Evolutionary conservation across 306 rosid genomes (phyloP).

Genomic region (Trifolium fragiferum): DNA sequence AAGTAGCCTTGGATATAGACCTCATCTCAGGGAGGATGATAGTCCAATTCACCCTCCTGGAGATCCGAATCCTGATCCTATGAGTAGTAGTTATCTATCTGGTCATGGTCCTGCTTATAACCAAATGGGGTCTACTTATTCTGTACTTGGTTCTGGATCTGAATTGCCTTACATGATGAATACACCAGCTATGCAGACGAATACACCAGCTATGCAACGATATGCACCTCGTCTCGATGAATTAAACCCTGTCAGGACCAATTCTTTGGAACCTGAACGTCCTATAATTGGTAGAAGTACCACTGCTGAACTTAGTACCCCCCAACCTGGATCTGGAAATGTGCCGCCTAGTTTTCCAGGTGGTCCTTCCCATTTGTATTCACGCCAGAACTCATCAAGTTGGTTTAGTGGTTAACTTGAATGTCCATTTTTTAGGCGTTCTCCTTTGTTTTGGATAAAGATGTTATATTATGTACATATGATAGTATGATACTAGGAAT

Average conservation of each 20-base stretch:
- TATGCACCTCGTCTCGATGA: slow-evolving; percentile 72
- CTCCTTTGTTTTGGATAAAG: background rate
- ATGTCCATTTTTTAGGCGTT: background rate
- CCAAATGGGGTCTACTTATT: slow-evolving; percentile 40
- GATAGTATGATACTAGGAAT: background rate
- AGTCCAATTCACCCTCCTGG: slow-evolving; percentile 44
- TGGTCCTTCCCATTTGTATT: slow-evolving; percentile 45
- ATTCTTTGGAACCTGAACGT: slow-evolving; percentile 44
- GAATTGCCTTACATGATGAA: slow-evolving; percentile 48
- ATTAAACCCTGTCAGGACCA: slow-evolving; percentile 50
- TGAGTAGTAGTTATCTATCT: slow-evolving; percentile 36
- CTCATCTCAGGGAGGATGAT: slow-evolving; percentile 46
- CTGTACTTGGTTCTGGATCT: slow-evolving; percentile 30
- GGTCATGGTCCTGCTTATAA: slow-evolving; percentile 46
- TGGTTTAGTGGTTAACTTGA: slow-evolving; percentile 54
- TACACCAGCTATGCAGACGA: slow-evolving; percentile 8
- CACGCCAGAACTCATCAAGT: slow-evolving; percentile 59
- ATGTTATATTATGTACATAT: slow-evolving; percentile 19
- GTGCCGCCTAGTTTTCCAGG: slow-evolving; percentile 48
- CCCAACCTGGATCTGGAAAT: slow-evolving; percentile 48
- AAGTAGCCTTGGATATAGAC: slow-evolving; percentile 43
- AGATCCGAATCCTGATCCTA: slow-evolving; percentile 41
- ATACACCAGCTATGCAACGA: slow-evolving; percentile 60
- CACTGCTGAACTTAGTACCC: slow-evolving; percentile 40
- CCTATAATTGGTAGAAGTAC: slow-evolving; percentile 36